A percentile compares a stretch with the other conserved stretches of the same genome.
These are phyloP conservation scores for Neotropicomus parvogracilis DNA, from an alignment of 1,284 basidiomycete species.

Conservation along the genomic window DNA sequence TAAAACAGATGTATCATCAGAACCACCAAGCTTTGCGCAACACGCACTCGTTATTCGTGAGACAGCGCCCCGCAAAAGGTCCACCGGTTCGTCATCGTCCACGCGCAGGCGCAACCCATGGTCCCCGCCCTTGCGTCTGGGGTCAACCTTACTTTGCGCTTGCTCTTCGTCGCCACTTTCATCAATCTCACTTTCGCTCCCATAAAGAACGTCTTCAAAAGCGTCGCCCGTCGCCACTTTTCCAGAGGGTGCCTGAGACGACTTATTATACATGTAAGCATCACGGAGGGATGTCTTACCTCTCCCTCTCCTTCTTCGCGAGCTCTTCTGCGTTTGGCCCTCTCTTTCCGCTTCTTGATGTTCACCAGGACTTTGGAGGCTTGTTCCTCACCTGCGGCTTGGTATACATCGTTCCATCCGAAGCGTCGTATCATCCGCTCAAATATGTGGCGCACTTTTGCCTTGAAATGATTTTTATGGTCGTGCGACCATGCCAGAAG, in stretches of 20 bases:
- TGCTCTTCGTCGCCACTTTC: conserved; percentile 69
- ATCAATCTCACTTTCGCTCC: conserved; percentile 84
- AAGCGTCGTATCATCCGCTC: conserved; percentile 94
- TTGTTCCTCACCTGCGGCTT: conserved; percentile 72
- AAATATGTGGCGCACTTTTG: conserved; percentile 94
- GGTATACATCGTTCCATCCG: conserved; percentile 81
- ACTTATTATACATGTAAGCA: conserved; percentile 9
- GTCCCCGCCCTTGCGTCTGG: conserved; percentile 39
- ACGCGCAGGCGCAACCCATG: conserved; percentile 67
- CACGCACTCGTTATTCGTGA: conserved; percentile 72
- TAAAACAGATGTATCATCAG: conserved; percentile 11
- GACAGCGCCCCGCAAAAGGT: conserved; percentile 84
- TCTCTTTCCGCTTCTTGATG: conserved; percentile 61
- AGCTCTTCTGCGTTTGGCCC: conserved; percentile 77
- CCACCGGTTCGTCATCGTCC: conserved; percentile 95
- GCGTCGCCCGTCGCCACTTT: conserved; percentile 73
- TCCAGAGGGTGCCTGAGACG: conserved; percentile 35
- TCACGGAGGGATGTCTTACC: conserved; percentile 25
- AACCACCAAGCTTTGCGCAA: conserved; percentile 9
- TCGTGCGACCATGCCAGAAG: conserved; percentile 92
- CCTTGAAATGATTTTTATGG: conserved; percentile 99
- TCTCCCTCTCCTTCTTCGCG: conserved; percentile 48
- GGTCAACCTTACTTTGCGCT: conserved; percentile 24
- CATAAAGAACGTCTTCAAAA: conserved; percentile 94
- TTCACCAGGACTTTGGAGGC: conserved; percentile 59